Evolutionary conservation across 2,329 filamentous ascomycete genomes (phyloP), one percentile per base, ranked within the genome.

Genomic region (Bipolaris cookei): DNA sequence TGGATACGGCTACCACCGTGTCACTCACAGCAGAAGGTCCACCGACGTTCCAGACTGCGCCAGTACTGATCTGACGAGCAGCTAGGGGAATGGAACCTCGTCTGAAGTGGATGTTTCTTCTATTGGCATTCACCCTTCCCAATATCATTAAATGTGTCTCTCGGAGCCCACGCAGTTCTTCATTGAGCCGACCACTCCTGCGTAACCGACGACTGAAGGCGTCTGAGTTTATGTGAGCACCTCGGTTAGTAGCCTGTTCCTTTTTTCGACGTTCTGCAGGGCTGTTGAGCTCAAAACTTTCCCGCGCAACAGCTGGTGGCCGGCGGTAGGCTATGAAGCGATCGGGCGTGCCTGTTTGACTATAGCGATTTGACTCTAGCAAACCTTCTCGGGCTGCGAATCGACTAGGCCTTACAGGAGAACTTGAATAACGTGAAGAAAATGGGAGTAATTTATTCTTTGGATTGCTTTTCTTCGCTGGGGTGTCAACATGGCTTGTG

Each of bases 1-100:
- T 82, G 44, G 88, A 79, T 18, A 88, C 66, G 4, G 76, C 78
- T 46, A 75, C 63, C 16, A 81, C 79, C 11, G 83, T 83, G 14
- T 81, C 78, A 23, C 79, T 79, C 6, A 80, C 78, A n/a, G 86
- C 84, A 47, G 85, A 84, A 8, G 85, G 71, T n/a, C 90, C 89
- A 23, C 91, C 90, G 10, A 95, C 87, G 16, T 87, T 85, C 91
- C 91, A 96, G 16, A 94, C 82, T 8, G 88, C 84, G 2, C 90
- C 89, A 59, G 82, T 78, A 72, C 90, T 93, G 59, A 86, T 79
- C 70, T 88, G 67, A 18, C 76, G 76, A 39, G 59, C 47, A 18
- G 63, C 62, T 16, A 58, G n/a, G 5, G 64, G 58, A 14, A 60
- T 52, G 10, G 66, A 65, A 25, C 44, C 66, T n/a, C 64, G 65